Conservation (phyloP, 768 basidiomycete species). For the Pleurotus eryngii region DNA sequence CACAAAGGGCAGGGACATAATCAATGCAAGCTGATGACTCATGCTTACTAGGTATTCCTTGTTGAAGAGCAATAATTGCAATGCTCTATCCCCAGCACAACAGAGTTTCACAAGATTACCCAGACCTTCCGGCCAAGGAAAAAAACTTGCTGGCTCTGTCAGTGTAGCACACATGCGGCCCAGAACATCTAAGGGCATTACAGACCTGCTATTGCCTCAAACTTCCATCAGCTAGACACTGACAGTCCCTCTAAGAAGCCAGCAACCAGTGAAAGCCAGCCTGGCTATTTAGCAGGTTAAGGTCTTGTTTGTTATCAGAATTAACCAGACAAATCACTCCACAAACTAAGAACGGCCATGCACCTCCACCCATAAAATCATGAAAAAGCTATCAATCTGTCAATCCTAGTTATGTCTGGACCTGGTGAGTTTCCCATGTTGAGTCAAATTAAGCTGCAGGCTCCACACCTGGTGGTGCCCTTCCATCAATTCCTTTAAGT, state of each 20-base stretch:
- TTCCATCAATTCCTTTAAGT: constrained; percentile 85
- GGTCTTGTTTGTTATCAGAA: constrained; percentile 94
- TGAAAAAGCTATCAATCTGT: constrained; percentile 84
- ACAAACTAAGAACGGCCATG: constrained; percentile 88
- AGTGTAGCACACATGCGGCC: constrained; percentile 86
- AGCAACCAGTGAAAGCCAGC: constrained; percentile 65
- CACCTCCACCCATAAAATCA: constrained; percentile 86
- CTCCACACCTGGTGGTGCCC: constrained; percentile 77
- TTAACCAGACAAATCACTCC: constrained; percentile 98
- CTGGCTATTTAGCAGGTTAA: constrained; percentile 91
- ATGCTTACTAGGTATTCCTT: constrained; percentile 85
- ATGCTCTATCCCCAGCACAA: constrained; percentile 86
- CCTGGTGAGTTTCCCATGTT: no score
- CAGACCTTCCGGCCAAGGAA: constrained; percentile 35
- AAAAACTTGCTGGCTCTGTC: constrained; percentile 83
- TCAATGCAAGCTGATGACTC: constrained; percentile 87
- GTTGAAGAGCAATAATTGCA: constrained; percentile 92
- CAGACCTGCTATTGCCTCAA: constrained; percentile 91
- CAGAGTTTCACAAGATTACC: constrained; percentile 79
- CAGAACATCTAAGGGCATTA: constrained; percentile 91
- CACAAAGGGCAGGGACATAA: constrained; percentile 91
- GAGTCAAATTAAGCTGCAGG: no score
- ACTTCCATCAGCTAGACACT: constrained; percentile 79
- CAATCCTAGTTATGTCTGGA: no score
- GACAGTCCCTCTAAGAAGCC: constrained; percentile 87